Percentiles rank a stretch among this genome's conserved stretches.
phyloP scores from a whole-genome alignment of 257 asterid species.

The Solanum pimpinellifolium region DNA sequence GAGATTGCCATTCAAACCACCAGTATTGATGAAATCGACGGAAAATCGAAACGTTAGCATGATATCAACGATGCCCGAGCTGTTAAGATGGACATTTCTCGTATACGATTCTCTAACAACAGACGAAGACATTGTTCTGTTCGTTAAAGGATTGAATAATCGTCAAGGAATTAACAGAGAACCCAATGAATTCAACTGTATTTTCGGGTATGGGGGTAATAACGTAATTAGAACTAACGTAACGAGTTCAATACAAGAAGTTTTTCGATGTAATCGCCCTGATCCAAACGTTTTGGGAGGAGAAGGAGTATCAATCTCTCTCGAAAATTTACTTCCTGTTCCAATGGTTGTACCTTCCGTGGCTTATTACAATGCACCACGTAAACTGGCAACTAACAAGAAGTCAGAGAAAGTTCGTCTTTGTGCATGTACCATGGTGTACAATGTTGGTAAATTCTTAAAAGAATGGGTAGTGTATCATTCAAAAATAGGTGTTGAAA shows the following conservation, averaged over 20 bases:
- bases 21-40: slow-evolving; percentile 17
- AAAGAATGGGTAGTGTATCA: slow-evolving; percentile 73
- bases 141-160: slow-evolving; percentile 61
- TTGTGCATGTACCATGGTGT: slow-evolving; percentile 87
- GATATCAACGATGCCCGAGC: neutral
- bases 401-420: slow-evolving; percentile 22
- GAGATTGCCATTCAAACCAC: slow-evolving; percentile 36
- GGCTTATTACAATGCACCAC: slow-evolving; percentile 46
- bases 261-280: slow-evolving; percentile 71
- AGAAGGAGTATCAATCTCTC: slow-evolving; percentile 22
- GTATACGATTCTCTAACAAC: slow-evolving; percentile 67
- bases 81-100: slow-evolving; percentile 37
- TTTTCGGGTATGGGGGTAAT: slow-evolving; percentile 13
- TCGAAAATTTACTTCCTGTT: slow-evolving; percentile 34
- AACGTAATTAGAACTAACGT: slow-evolving; percentile 51
- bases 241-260: slow-evolving; percentile 67
- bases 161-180: slow-evolving; percentile 51
- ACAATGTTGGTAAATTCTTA: slow-evolving; percentile 53
- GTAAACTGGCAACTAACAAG: slow-evolving; percentile 11
- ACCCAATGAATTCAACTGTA: slow-evolving; percentile 54
- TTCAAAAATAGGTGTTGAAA: slow-evolving; percentile 61
- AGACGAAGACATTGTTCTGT: slow-evolving; percentile 54
- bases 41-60: neutral
- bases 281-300: neutral
- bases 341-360: slow-evolving; percentile 53